Conservation (phyloP, 495 filamentous ascomycete species). For the Neurospora tetrasperma region DNA sequence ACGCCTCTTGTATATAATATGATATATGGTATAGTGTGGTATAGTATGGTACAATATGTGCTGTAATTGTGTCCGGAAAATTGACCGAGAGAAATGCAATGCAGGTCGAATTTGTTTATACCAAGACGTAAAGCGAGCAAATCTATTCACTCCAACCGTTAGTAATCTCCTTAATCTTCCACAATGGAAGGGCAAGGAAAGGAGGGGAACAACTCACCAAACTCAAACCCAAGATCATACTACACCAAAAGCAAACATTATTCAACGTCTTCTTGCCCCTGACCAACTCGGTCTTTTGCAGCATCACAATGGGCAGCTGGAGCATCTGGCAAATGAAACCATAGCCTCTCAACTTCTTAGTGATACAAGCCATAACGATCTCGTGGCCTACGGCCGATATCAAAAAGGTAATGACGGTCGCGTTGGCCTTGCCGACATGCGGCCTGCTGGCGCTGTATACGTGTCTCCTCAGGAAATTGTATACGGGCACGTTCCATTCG, state of each 20-base stretch:
- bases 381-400: constrained; percentile 86
- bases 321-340: constrained; percentile 93
- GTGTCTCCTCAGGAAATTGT: constrained; percentile 90
- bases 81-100: neutral
- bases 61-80: neutral
- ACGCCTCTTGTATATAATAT: neutral
- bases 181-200: neutral
- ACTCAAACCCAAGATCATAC: constrained; percentile 84
- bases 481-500: constrained; percentile 98
- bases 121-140: constrained; percentile 43
- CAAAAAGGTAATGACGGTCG: constrained; percentile 86
- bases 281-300: constrained; percentile 73
- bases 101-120: constrained; percentile 12
- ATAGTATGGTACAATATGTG: neutral
- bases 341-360: constrained; percentile 90
- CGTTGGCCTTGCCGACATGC: constrained; percentile 64
- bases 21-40: neutral
- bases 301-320: constrained; percentile 84
- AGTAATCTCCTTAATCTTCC: constrained; percentile 3
- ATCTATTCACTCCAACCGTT: constrained; percentile 25
- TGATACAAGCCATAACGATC: constrained; percentile 95
- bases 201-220: constrained; percentile 51
- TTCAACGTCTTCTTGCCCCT: constrained; percentile 67
- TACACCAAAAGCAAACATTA: constrained; percentile 90
- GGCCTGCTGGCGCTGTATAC: constrained; percentile 75